Conservation (phyloP, 768 basidiomycete genomes). For the Cystobasidium onofrii region DNA sequence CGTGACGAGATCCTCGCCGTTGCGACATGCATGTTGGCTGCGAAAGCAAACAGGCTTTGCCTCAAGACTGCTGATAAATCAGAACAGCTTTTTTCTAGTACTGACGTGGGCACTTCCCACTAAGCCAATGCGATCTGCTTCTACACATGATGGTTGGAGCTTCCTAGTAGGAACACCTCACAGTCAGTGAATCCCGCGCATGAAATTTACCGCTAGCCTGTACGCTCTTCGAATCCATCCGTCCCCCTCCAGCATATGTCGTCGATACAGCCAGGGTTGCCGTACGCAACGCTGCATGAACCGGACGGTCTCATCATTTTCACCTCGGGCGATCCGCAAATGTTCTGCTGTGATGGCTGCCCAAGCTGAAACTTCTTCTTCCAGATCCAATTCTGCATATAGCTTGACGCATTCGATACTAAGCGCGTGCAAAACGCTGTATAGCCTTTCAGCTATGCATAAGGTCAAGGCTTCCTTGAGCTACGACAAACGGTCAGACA, state of each 20-base stretch:
- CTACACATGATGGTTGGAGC: no score
- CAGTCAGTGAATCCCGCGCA: no score
- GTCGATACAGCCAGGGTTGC: constrained; percentile 51
- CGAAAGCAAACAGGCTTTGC: no score
- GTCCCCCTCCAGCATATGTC: constrained; percentile 44
- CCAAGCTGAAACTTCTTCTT: neutral
- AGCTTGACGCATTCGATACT: neutral
- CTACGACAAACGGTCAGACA: neutral
- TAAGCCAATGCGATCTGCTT: no score
- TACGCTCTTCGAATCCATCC: neutral
- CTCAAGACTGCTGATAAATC: no score
- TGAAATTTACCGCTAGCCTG: neutral
- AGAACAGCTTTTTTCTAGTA: no score
- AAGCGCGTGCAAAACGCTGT: neutral
- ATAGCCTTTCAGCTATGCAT: neutral
- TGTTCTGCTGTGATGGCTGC: neutral
- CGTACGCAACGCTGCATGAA: neutral
- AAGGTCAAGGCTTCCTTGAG: neutral
- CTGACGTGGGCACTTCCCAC: no score
- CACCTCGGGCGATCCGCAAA: neutral
- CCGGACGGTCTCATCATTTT: neutral
- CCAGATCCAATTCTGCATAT: neutral
- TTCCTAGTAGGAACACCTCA: no score
- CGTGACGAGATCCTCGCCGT: no score
- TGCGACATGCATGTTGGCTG: no score